Evolutionary conservation across 129 eudicot genomes (phyloP).

Genomic region (Tagetes erecta): DNA sequence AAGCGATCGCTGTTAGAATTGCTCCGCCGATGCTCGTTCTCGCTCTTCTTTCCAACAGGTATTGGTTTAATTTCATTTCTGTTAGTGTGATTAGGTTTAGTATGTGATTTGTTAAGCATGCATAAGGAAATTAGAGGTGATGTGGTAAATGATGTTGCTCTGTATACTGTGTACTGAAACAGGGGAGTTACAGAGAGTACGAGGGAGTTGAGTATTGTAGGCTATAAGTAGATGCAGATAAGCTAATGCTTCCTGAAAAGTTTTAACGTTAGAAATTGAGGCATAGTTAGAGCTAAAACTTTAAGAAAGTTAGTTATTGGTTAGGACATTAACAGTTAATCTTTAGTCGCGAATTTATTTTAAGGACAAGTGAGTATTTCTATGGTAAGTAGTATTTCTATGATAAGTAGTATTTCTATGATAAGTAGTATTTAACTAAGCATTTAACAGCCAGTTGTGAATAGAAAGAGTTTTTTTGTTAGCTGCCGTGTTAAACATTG

Average conservation of each 20-base stretch:
- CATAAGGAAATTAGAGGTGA: neutral
- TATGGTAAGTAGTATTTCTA: neutral
- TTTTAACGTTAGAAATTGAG: neutral
- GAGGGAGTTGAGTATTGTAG: slow-evolving; percentile 2
- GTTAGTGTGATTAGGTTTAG: neutral
- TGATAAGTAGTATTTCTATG: neutral
- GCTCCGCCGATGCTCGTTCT: slow-evolving; percentile 82
- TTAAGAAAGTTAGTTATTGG: neutral
- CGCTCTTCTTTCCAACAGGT: slow-evolving; percentile 87
- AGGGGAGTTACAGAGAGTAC: neutral
- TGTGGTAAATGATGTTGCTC: slow-evolving; percentile 1
- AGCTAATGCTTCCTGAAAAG: neutral
- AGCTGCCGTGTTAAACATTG: slow-evolving; percentile 4
- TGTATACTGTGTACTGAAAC: slow-evolving; percentile 13
- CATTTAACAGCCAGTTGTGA: neutral
- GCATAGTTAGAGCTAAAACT: slow-evolving; percentile 3
- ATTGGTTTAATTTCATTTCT: neutral
- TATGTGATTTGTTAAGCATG: neutral
- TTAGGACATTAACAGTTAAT: neutral
- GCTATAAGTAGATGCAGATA: neutral
- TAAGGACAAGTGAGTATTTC: slow-evolving; percentile 2
- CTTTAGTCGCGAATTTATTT: neutral
- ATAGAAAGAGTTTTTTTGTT: neutral
- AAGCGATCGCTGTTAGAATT: slow-evolving; percentile 56
- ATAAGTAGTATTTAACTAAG: slow-evolving; percentile 10